Conservation (phyloP, 2,329 filamentous ascomycete species). For the Neoascochyta sp. region DNA sequence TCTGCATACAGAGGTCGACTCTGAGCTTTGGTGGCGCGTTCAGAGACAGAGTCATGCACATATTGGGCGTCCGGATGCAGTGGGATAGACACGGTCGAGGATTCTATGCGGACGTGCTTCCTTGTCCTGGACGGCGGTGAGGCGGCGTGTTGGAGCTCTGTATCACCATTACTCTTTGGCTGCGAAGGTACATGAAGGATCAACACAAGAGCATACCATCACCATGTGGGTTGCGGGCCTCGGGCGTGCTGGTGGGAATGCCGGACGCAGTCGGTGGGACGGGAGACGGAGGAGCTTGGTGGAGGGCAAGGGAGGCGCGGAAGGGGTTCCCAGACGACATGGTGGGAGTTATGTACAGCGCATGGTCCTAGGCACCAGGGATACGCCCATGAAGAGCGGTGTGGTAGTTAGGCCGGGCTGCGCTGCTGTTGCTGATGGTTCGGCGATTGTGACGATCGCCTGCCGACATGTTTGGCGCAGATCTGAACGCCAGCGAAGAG, state of each 20-base stretch:
- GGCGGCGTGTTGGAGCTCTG: conserved; percentile 26
- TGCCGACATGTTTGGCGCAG: conserved; percentile 15
- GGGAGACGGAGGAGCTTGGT: conserved; percentile 17
- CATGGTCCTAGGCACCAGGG: conserved; percentile 40
- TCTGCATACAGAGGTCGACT: conserved; percentile 17
- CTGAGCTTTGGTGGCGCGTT: no score
- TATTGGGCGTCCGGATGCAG: conserved; percentile 33
- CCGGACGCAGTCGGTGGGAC: conserved; percentile 26
- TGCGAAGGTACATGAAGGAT: conserved; percentile 17
- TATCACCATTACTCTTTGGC: conserved; percentile 34
- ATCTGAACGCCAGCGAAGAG: conserved; percentile 20
- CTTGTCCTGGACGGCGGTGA: conserved; percentile 46
- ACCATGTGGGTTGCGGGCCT: conserved; percentile 19
- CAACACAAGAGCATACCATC: conserved; percentile 32
- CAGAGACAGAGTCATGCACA: no score
- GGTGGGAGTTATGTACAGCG: conserved; percentile 34
- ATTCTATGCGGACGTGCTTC: conserved; percentile 56
- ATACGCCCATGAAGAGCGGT: conserved; percentile 20
- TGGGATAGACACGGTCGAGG: conserved; percentile 37
- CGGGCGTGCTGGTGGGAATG: conserved; percentile 21
- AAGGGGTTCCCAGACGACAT: conserved; percentile 43
- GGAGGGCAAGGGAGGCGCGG: conserved; percentile 32
- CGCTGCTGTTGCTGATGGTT: conserved; percentile 22
- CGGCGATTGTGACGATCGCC: conserved; percentile 11
- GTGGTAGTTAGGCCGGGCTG: conserved; percentile 12